Evolutionary conservation across 2,329 filamentous ascomycete genomes (phyloP), one percentile per base, ranked within the genome.

Genomic region (Fusarium clavum): DNA sequence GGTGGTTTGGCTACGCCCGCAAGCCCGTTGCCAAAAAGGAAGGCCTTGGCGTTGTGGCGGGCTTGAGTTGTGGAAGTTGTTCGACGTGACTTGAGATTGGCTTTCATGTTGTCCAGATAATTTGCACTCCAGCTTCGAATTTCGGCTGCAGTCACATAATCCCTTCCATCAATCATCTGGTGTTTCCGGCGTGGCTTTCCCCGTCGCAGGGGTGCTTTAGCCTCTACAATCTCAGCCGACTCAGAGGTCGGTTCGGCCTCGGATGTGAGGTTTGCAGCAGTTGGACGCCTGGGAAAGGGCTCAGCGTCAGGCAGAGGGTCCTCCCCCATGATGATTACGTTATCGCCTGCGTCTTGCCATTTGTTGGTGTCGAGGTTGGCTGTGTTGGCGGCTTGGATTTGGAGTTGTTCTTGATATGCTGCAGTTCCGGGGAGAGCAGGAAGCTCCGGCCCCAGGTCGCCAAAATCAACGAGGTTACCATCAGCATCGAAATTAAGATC

Each of bases 81-180:
- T 32, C 71, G 67, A 6, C 45, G 73, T 57, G 60, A 64, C 55
- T 78, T 79, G 57, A 65, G 75, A 41, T 67, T 69, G 20, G 71
- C 77, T 29, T 78, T 72, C 87, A 93, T 94, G 69, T 90, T 91
- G 13, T 77, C 67, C 10, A 82, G 63, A 59, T 88, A 87, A 43
- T 83, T 73, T 2, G 69, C 58, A 54, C 78, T 74, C 85, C 84
- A 87, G 8, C 67, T 57, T 57, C 78, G 80, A 49, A 85, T 75
- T 54, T 80, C 77, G 14, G 68, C 72, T 60, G 79, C 73, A 12
- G 81, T 73, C 12, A 87, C 29, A 20, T 78, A 76, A 18, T 80
- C 80, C 61, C 52, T 61, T 13, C 67, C 20, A 48, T 83, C 81
- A 8, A 80, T 14, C 73, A 81, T 76, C 16, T 47, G 58, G 16